Percentiles rank a stretch among this genome's conserved stretches.
Conservation (phyloP, 768 basidiomycete genomes). For the Trametes cingulata region DNA sequence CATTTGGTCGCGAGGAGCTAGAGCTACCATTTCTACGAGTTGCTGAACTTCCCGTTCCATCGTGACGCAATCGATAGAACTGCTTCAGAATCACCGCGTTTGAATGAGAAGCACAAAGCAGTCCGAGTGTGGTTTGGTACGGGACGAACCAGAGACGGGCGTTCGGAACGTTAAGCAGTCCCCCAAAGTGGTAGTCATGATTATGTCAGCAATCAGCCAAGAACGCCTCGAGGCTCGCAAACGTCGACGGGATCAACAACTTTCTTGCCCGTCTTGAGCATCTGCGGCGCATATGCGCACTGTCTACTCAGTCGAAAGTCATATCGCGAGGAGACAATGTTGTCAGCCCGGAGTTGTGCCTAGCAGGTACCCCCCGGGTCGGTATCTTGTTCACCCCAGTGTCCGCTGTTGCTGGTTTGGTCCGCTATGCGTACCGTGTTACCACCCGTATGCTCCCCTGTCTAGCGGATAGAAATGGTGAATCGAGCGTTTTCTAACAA, state of each 20-base stretch:
- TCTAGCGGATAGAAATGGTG: no score
- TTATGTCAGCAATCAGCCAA: slow-evolving; percentile 8
- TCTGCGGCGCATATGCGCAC: no score
- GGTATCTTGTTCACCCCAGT: no score
- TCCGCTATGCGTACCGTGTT: no score
- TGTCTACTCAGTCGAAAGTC: no score
- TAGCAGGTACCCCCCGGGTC: no score
- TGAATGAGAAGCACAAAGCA: neutral
- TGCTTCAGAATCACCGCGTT: neutral
- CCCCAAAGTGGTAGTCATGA: neutral
- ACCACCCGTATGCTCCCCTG: no score
- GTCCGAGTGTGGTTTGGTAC: neutral
- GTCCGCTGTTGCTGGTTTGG: no score
- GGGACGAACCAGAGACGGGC: neutral
- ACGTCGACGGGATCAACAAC: slow-evolving; percentile 1
- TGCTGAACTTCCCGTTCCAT: slow-evolving; percentile 39
- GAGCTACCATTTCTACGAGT: slow-evolving; percentile 38
- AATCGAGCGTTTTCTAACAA: no score
- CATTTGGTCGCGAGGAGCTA: neutral
- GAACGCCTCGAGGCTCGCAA: slow-evolving; percentile 19
- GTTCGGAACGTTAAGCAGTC: neutral
- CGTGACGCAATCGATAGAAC: neutral
- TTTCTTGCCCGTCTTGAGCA: no score
- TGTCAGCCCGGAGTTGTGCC: no score
- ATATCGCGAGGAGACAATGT: no score